Evolutionary conservation across 2,329 filamentous ascomycete species (phyloP).

Genomic region (Pezicula carpinea): DNA sequence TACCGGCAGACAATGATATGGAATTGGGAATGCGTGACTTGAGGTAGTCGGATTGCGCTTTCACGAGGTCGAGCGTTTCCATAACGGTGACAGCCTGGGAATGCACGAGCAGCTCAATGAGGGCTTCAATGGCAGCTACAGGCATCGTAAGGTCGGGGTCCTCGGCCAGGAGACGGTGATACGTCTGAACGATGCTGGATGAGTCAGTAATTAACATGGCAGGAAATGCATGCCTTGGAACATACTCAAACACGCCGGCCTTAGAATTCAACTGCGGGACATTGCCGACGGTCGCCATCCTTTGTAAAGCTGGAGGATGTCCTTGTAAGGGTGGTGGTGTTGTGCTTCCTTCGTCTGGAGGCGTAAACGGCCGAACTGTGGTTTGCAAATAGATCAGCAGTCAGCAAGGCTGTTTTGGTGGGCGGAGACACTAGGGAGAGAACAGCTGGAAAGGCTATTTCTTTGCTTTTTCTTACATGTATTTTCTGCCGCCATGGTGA

Average conservation of each 20-base stretch:
- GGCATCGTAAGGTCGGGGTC: conserved; percentile 92
- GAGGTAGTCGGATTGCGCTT: conserved; percentile 70
- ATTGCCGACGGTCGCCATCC: conserved; percentile 26
- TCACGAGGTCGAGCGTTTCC: conserved; percentile 86
- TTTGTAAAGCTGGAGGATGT: conserved; percentile 22
- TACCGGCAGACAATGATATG: conserved; percentile 87
- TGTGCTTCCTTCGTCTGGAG: conserved; percentile 20
- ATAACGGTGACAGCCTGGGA: conserved; percentile 81
- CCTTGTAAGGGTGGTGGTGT: conserved; percentile 25
- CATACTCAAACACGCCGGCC: conserved; percentile 25
- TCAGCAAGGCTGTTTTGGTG: too few species aligned
- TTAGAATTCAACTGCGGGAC: conserved; percentile 13
- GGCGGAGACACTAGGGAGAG: not conserved
- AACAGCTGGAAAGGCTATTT: too few species aligned
- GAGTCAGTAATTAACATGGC: conserved; percentile 20
- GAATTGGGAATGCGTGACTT: conserved; percentile 80
- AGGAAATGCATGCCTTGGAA: not conserved
- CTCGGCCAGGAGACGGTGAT: conserved; percentile 56
- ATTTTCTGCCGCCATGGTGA: too few species aligned
- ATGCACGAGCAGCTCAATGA: conserved; percentile 80
- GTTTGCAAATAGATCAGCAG: not conserved
- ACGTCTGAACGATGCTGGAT: conserved; percentile 55
- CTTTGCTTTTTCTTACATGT: too few species aligned
- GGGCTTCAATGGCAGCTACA: conserved; percentile 86
- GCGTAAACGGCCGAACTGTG: conserved; percentile 1